phyloP scores from a whole-genome alignment of 75 land plant genomes.

The Selaginella tamariscina region DNA sequence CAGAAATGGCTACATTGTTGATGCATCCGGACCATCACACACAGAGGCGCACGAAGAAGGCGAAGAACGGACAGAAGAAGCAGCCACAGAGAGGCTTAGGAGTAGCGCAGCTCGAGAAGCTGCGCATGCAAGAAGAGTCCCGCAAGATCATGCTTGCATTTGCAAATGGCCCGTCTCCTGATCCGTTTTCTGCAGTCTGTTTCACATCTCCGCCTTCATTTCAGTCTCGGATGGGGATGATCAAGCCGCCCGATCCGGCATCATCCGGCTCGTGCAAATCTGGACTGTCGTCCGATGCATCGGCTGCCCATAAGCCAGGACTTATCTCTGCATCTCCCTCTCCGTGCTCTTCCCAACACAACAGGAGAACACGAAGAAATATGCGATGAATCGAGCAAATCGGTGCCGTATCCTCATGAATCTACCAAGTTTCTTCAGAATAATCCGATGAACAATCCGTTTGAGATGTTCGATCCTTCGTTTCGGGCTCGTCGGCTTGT shows the following conservation, averaged over 20 bases:
- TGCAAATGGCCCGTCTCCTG: neutral
- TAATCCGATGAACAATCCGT: neutral
- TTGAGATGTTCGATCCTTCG: neutral
- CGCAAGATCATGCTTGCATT: neutral
- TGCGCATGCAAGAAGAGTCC: neutral
- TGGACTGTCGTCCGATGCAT: neutral
- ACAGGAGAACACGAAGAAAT: neutral
- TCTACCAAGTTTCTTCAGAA: too few relatives aligned
- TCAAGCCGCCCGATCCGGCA: too few relatives aligned
- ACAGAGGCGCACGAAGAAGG: neutral
- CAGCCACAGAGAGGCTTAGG: constrained; percentile 11
- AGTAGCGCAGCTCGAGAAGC: constrained; percentile 10
- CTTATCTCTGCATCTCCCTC: neutral
- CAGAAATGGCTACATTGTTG: neutral
- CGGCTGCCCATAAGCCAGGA: neutral
- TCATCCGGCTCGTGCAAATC: neutral
- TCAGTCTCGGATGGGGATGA: too few relatives aligned
- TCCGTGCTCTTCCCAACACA: neutral
- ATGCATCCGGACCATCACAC: neutral
- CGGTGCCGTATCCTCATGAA: neutral
- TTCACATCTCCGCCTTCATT: neutral
- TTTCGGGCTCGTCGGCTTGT: neutral
- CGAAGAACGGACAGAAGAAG: constrained; percentile 11
- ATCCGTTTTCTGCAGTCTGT: neutral
- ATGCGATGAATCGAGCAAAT: neutral